phyloP scores from a whole-genome alignment of 495 filamentous ascomycete genomes.

The Astrothelium subdiscretum region DNA sequence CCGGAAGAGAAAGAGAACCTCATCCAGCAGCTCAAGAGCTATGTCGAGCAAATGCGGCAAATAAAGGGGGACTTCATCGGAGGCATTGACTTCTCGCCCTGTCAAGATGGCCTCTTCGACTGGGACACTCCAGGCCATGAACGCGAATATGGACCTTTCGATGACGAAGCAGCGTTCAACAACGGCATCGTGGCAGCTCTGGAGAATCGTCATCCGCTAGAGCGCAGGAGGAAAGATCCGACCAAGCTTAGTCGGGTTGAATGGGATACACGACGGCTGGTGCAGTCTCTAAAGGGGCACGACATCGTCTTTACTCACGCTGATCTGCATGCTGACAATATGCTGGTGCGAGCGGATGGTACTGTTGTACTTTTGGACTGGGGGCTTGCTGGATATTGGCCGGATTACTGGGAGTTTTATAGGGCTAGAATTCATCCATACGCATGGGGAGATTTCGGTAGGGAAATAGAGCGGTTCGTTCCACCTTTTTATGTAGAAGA shows the following conservation, averaged over 20 bases:
- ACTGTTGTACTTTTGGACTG: background rate
- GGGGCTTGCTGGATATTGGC: background rate
- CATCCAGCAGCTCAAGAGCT: background rate
- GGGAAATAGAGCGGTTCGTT: background rate
- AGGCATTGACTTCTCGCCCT: background rate
- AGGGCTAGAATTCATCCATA: background rate
- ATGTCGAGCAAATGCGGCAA: background rate
- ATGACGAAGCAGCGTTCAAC: background rate
- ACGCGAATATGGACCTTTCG: background rate
- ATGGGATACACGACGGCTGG: background rate
- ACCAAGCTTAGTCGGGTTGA: background rate
- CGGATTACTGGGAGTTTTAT: background rate
- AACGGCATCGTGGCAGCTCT: background rate
- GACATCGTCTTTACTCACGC: background rate
- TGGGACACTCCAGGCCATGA: background rate
- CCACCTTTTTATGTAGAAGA: background rate
- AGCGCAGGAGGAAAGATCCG: background rate
- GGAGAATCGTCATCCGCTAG: background rate
- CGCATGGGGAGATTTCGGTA: background rate
- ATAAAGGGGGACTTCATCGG: background rate
- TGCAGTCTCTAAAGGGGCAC: background rate
- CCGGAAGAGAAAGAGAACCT: background rate
- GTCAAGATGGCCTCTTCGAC: background rate
- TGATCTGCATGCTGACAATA: background rate
- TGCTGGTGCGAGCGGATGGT: background rate